Conservation (phyloP, 2,329 filamentous ascomycete genomes). For the Sporothrix pseudoabietina region DNA sequence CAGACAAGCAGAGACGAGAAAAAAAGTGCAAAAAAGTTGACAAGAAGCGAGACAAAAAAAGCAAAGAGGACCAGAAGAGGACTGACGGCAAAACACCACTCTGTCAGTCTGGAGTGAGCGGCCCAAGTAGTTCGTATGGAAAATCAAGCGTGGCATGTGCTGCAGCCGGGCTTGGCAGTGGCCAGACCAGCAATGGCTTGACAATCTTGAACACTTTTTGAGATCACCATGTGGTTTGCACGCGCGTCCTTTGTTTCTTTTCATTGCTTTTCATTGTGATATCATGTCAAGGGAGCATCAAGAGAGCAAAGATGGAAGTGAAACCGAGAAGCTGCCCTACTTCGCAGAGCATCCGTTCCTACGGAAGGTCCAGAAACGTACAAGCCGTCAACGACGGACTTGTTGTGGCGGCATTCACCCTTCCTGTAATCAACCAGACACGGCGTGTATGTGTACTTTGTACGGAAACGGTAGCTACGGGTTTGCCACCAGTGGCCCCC, state of each 20-base stretch:
- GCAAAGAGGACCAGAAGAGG: no score
- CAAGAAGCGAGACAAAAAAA: not conserved
- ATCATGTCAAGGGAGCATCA: not conserved
- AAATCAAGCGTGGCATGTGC: constrained; percentile 8
- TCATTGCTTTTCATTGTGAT: not conserved
- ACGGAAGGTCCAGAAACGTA: not conserved
- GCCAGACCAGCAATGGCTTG: not conserved
- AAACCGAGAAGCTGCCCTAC: not conserved
- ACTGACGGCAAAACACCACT: not conserved
- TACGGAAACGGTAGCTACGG: not conserved
- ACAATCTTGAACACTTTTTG: not conserved
- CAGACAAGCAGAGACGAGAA: not conserved
- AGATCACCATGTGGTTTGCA: not conserved
- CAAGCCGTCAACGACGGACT: not conserved
- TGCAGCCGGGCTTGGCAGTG: not conserved
- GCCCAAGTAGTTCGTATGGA: not conserved
- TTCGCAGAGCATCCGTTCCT: not conserved
- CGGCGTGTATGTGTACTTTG: not conserved
- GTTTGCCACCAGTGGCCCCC: not conserved
- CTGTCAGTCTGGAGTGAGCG: not conserved
- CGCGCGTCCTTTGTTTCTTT: not conserved
- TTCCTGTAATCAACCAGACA: not conserved
- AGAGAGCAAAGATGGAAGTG: not conserved
- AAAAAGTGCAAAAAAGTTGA: not conserved
- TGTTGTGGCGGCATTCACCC: not conserved